These are phyloP conservation scores for Malassezia nana DNA, from an alignment of 1,284 basidiomycete species.

Conservation along the genomic window DNA sequence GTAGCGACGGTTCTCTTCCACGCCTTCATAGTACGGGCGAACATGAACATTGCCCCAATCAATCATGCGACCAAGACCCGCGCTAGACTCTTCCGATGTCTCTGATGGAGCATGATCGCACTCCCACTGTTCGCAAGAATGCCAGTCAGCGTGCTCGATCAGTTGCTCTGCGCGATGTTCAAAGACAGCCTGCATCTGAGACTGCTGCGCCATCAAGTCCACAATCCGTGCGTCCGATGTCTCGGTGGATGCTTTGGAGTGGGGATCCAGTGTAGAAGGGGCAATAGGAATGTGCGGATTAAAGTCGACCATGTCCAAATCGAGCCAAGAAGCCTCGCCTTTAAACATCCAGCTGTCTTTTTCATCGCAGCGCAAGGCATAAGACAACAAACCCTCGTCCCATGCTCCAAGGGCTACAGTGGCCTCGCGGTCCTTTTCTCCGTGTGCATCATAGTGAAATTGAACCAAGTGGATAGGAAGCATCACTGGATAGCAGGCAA, in stretches of 20 bases:
- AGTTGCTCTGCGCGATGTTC: slow-evolving; percentile 9
- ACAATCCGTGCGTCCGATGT: slow-evolving; percentile 11
- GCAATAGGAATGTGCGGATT: slow-evolving; percentile 10
- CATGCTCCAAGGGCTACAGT: slow-evolving; percentile 17
- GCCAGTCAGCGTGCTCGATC: slow-evolving; percentile 14
- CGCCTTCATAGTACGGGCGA: slow-evolving; percentile 6
- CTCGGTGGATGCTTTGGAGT: not conserved
- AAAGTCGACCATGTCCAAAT: slow-evolving; percentile 18
- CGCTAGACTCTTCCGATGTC: not conserved
- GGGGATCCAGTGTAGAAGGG: slow-evolving; percentile 1
- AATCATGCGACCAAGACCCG: slow-evolving; percentile 5
- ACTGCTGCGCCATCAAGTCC: slow-evolving; percentile 17
- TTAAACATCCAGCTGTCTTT: slow-evolving; percentile 6
- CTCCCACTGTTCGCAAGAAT: slow-evolving; percentile 8
- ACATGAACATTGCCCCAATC: slow-evolving; percentile 3
- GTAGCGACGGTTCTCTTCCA: slow-evolving; percentile 11
- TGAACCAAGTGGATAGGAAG: slow-evolving; percentile 15
- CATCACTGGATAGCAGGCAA: slow-evolving; percentile 16
- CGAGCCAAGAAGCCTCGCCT: not conserved
- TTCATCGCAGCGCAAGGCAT: slow-evolving; percentile 10
- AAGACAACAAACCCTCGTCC: slow-evolving; percentile 7
- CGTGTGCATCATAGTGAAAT: slow-evolving; percentile 12
- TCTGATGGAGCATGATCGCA: not conserved
- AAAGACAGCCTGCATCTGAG: slow-evolving; percentile 14
- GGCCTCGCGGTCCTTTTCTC: slow-evolving; percentile 3